Evolutionary conservation across 495 filamentous ascomycete genomes (phyloP), one percentile per base, ranked within the genome.

Genomic region (Aspergillus mulundensis): DNA sequence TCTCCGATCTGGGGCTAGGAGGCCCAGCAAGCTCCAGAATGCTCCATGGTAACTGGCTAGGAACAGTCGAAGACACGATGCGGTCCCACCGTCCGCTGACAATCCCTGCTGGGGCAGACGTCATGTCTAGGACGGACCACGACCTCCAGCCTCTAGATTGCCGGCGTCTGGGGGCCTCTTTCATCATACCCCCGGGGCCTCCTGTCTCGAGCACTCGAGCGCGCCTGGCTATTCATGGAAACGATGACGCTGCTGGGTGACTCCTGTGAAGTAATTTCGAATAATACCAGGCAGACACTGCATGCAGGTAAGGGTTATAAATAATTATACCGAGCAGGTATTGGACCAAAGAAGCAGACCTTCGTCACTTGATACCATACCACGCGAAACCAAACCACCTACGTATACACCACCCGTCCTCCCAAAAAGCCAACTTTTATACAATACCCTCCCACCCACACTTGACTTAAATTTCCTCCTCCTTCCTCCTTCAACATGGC

Each of bases 251-350:
- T 43, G 50, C 34, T 43, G 21, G 21, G 5, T 36, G 5, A 11
- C 8, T 11, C 18, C n/a, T 50, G 48, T 50, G 48, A 50, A 50
- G 34, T 50, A 38, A 50, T 50, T 50, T 2, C n/a, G 14, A 40
- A 38, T 39, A 40, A 50, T n/a, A 1, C 36, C 40, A 23, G 20
- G 32, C 18, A 28, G 8, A 15, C 20, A 7, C 28, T 18, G n/a
- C 2, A 21, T 32, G 34, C 19, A 39, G 20, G 11, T 14, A 38
- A n/a, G 14, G 18, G 34, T 50, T 50, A 50, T 50, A 50, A 50
- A 50, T 50, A 50, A 50, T 23, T 24, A 39, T 50, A 5, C n/a
- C 32, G 18, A 11, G 11, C 32, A 23, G 3, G 11, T 50, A 46
- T 25, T 46, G 21, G 43, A 25, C 20, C 11, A n/a, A 30, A 16